These are phyloP conservation scores for Phytophthora podocarpi DNA, from an alignment of 352 stramenopile species.

Conservation along the genomic window DNA sequence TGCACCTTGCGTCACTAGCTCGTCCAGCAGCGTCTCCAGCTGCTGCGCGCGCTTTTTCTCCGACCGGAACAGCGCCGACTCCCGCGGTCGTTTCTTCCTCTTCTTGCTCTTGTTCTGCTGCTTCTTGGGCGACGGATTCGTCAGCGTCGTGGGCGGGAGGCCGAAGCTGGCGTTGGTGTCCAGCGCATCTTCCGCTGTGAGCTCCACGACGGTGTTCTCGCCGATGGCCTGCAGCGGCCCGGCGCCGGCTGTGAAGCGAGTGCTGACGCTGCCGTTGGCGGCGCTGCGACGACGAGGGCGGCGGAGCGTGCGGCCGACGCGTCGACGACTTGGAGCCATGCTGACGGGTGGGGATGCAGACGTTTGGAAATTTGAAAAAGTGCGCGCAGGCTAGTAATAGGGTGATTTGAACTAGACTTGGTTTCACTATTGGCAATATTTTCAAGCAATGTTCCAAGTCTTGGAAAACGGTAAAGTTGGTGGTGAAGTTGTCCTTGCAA, in stretches of 20 bases:
- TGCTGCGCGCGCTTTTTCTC: slow-evolving; percentile 55
- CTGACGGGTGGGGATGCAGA: no score
- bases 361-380: slow-evolving; percentile 39
- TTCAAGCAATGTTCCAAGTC: no score
- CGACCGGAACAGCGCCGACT: slow-evolving; percentile 19
- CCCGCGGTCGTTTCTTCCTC: slow-evolving; percentile 36
- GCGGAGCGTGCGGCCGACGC: slow-evolving; percentile 53
- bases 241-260: slow-evolving; percentile 12
- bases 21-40: slow-evolving; percentile 49
- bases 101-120: slow-evolving; percentile 34
- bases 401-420: slow-evolving; percentile 13
- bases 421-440: no score
- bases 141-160: slow-evolving; percentile 10
- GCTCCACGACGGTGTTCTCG: slow-evolving; percentile 69
- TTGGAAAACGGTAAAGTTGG: no score
- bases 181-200: slow-evolving; percentile 25
- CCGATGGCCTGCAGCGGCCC: slow-evolving; percentile 55
- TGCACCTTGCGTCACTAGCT: slow-evolving; percentile 68
- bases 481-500: no score
- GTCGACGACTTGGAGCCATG: slow-evolving; percentile 45
- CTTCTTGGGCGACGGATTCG: slow-evolving; percentile 34
- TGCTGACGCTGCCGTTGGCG: slow-evolving; percentile 6
- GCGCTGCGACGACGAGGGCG: slow-evolving; percentile 41
- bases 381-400: slow-evolving; percentile 1
- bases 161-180: slow-evolving; percentile 11